These are phyloP conservation scores for Coix lacrymajobi DNA, from an alignment of 176 grass and related monocot species.

Conservation along the genomic window DNA sequence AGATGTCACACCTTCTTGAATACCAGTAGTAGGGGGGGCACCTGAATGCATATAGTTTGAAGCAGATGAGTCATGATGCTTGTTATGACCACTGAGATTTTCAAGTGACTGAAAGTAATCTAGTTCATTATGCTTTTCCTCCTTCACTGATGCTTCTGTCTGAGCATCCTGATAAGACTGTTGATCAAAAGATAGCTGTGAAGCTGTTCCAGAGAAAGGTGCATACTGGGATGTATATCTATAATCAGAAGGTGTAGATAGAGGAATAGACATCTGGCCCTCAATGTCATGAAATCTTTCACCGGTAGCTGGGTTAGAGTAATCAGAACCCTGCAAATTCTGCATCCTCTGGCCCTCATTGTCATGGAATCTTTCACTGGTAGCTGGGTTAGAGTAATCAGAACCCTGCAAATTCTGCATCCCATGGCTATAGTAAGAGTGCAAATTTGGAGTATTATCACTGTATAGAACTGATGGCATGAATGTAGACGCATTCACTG, in stretches of 20 bases:
- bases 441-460: conserved; percentile 44
- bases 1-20: conserved; percentile 54
- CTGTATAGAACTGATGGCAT: conserved; percentile 18
- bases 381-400: conserved; percentile 25
- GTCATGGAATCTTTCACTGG: conserved; percentile 42
- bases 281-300: conserved; percentile 43
- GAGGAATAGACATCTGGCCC: conserved; percentile 48
- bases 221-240: conserved; percentile 47
- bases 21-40: conserved; percentile 13
- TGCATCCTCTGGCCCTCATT: conserved; percentile 30
- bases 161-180: conserved; percentile 43
- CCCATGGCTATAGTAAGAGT: conserved; percentile 34
- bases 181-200: conserved; percentile 33
- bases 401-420: conserved; percentile 45
- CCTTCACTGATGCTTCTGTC: conserved; percentile 10
- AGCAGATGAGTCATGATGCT: conserved; percentile 39
- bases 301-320: conserved; percentile 12
- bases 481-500: conserved; percentile 19
- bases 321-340: conserved; percentile 47
- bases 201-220: conserved; percentile 42
- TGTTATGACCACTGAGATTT: conserved; percentile 29
- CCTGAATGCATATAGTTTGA: conserved; percentile 37
- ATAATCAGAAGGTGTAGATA: conserved; percentile 60
- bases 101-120: conserved; percentile 54
- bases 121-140: conserved; percentile 31